Evolutionary conservation across 495 filamentous ascomycete genomes (phyloP), one percentile per base, ranked within the genome.

Genomic region (Lophiotrema nucula): DNA sequence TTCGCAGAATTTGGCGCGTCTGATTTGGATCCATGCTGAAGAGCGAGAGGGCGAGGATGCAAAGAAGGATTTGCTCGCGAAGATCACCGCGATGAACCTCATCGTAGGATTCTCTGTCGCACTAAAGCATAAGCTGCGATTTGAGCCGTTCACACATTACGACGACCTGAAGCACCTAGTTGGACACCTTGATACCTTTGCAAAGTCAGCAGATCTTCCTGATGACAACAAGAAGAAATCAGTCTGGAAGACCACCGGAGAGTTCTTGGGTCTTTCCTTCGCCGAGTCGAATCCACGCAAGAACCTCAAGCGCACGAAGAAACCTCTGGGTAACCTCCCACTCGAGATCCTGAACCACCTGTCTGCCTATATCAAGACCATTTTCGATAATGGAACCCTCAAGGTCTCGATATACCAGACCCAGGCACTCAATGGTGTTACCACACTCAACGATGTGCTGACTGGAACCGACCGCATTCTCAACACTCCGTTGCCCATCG

Each of bases 121-220:
- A 0, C 77, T 92, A 47, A 95, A 92, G 68, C 90, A 92, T 74
- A 86, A 83, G 67, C 81, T 96, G n/a, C 88, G 90, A 22, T 92
- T 91, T 67, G 89, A 96, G 66, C 88, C 89, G 0, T 90, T 88
- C 70, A 82, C 86, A 19, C 83, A 85, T 52, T 92, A 95, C 65
- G 78, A 78, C 6, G 86, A 89, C 64, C 74, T 89, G 10, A 58
- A 73, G 4, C 74, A 75, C 16, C 69, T 88, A 3, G 76, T 88
- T 4, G 68, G 72, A 8, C 79, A 86, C 60, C 79, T 89, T 22
- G 74, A 83, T 53, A 88, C 83, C 0, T 91, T 88, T 43, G 89
- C 90, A 35, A 83, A 79, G 58, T 73, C 77, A 0, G 90, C 89
- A 2, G 83, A 83, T 42, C 67, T 78, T 33, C 76, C 74, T 3